Evolutionary conservation across 768 basidiomycete species (phyloP), one percentile per base, ranked within the genome.

Genomic region (Rhodotorula babjevae): DNA sequence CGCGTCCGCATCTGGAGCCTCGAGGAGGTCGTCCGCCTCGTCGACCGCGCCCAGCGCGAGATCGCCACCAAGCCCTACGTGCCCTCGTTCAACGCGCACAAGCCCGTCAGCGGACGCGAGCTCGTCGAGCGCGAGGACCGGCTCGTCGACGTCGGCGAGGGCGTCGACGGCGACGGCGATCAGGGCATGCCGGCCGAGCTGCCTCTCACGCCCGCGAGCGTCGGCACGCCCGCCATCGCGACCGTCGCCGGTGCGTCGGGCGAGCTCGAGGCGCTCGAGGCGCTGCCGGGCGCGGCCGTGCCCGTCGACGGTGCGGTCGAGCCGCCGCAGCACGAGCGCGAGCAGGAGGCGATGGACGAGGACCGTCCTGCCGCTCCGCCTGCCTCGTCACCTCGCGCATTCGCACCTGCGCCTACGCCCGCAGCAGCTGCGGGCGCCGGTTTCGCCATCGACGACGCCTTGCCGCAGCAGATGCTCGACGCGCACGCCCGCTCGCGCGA

Each of bases 1-100:
- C 65, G 65, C 33, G 42, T 73, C 3, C 63, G 72, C n/a, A 65
- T 73, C 36, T 68, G 63, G 63, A 29, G n/a, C 10, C 60, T 61
- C 44, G 60, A 61, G 18, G 60, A 61, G n/a, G 44, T 61, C 60
- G 66, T 72, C 29, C 60, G 66, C n/a, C 58, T 72, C 50, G 66
- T 72, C 57, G 66, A 64, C 16, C 61, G 66, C 40, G 71, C 62
- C 4, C 44, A 47, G 18, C 58, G 66, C 29, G 66, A 72, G 19
- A 60, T 72, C 25, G 71, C 57, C 4, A 19, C 29, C 52, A 63
- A 64, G 33, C 71, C 57, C 11, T 67, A 60, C 62, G 67, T 62
- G 21, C 71, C 47, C 27, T 25, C 29, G 55, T 4, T 64, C 42
- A 50, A 40, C 6, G 2, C 55, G 23, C 21, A 53, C 29, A 25